These are phyloP conservation scores for Rhynchospora tenuis DNA, from an alignment of 176 grass and related monocot species.

Conservation along the genomic window DNA sequence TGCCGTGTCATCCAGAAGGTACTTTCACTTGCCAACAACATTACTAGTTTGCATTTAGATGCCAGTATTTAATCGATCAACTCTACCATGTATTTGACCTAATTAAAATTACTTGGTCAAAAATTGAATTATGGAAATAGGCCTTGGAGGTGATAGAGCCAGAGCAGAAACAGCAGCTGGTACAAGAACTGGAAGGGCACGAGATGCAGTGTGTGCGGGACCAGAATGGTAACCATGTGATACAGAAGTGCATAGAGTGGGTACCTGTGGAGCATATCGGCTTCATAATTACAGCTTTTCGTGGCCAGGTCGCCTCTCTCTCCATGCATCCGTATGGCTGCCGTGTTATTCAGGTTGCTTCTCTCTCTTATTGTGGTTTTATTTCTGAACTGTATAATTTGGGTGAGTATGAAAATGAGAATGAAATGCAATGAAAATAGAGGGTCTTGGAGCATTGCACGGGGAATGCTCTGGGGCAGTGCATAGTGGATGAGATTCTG, in stretches of 20 bases:
- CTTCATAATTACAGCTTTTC: conserved; percentile 80
- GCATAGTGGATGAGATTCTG: conserved; percentile 97
- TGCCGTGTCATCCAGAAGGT: conserved; percentile 99
- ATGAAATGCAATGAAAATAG: conserved; percentile 26
- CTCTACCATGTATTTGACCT: neutral
- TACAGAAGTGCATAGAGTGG: conserved; percentile 99
- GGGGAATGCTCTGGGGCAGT: conserved; percentile 67
- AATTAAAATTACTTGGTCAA: neutral
- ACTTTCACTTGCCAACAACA: neutral
- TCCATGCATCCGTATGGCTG: conserved; percentile 98
- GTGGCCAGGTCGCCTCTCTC: conserved; percentile 72
- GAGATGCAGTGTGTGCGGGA: conserved; percentile 92
- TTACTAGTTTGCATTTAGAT: neutral
- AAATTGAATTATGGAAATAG: conserved; percentile 37
- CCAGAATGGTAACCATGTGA: conserved; percentile 98
- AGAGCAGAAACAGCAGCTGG: conserved; percentile 78
- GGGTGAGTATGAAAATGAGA: neutral
- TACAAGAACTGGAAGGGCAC: conserved; percentile 85
- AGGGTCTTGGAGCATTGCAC: conserved; percentile 93
- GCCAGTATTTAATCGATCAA: neutral
- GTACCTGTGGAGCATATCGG: conserved; percentile 76
- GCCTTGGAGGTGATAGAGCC: conserved; percentile 94
- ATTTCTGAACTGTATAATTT: neutral
- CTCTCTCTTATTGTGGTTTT: conserved; percentile 11
- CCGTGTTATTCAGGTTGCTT: conserved; percentile 80